A percentile compares a stretch with the other conserved stretches of the same genome.
Evolutionary conservation across 2,329 filamentous ascomycete genomes (phyloP).

Genomic region (Colletotrichum shisoi): DNA sequence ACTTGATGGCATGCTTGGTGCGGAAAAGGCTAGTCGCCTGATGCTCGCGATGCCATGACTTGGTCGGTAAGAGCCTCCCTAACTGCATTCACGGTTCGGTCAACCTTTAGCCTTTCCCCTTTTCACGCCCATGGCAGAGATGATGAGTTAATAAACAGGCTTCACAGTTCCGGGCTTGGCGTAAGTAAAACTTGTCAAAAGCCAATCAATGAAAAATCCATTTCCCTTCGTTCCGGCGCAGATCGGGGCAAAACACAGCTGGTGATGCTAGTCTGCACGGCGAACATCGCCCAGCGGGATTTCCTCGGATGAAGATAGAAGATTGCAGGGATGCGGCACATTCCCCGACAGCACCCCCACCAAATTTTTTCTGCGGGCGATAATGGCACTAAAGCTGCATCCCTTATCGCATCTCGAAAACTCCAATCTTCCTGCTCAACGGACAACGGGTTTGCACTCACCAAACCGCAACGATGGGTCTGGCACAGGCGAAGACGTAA

Average conservation of each 20-base stretch:
- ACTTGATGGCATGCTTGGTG: neutral
- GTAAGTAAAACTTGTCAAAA: too few relatives aligned
- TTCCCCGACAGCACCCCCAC: constrained; percentile 31
- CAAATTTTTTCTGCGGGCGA: constrained; percentile 36
- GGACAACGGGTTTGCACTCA: constrained; percentile 15
- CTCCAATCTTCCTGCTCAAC: constrained; percentile 22
- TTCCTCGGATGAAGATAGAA: constrained; percentile 13
- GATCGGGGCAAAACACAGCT: neutral
- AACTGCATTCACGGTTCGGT: too few relatives aligned
- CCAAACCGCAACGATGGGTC: constrained; percentile 39
- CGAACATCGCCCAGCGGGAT: constrained; percentile 8
- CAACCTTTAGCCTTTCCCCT: too few relatives aligned
- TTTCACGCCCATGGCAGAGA: too few relatives aligned
- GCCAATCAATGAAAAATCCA: too few relatives aligned
- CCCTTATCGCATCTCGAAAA: constrained; percentile 35
- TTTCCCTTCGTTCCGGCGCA: neutral
- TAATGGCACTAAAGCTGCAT: constrained; percentile 23
- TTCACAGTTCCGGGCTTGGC: too few relatives aligned
- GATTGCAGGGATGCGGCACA: constrained; percentile 25
- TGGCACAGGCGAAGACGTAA: constrained; percentile 38
- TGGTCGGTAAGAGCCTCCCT: too few relatives aligned
- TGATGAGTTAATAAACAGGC: too few relatives aligned
- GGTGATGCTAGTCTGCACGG: neutral
- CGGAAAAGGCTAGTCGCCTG: too few relatives aligned
- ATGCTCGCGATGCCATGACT: too few relatives aligned